Conservation (phyloP, 805 yeast genomes). For the Yamadazyma paraphyllophila region DNA sequence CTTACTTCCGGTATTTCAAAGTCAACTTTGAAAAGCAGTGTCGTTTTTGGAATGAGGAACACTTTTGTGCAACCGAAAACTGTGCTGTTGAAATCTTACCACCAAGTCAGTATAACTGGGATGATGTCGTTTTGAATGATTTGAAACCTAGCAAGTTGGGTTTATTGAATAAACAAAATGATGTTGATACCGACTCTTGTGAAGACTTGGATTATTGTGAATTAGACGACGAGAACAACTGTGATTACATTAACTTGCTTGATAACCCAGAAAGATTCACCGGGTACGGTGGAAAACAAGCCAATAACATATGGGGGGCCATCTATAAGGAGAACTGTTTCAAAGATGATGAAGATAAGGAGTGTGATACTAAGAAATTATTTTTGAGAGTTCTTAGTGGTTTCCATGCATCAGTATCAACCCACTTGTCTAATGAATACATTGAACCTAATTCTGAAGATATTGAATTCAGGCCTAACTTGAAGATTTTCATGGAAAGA, state of each 20-base stretch:
- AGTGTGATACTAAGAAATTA: conserved; percentile 69
- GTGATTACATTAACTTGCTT: conserved; percentile 80
- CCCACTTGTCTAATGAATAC: conserved; percentile 85
- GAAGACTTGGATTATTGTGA: conserved; percentile 68
- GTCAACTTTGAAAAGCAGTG: conserved; percentile 80
- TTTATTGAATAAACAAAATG: neutral
- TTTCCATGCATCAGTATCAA: conserved; percentile 92
- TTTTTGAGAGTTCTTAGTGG: conserved; percentile 88
- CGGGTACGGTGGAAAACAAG: conserved; percentile 92
- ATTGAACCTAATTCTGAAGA: conserved; percentile 40
- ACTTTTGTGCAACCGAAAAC: conserved; percentile 80
- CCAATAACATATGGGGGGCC: conserved; percentile 88
- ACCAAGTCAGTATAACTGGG: conserved; percentile 66
- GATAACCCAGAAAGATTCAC: conserved; percentile 96
- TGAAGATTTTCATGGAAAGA: conserved; percentile 77
- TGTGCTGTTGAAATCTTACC: conserved; percentile 80
- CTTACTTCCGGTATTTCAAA: conserved; percentile 85
- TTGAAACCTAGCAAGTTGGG: conserved; percentile 8
- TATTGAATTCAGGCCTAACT: conserved; percentile 79
- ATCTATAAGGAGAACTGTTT: conserved; percentile 92
- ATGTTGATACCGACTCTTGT: conserved; percentile 17
- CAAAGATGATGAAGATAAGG: conserved; percentile 30
- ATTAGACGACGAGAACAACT: conserved; percentile 60
- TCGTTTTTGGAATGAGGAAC: conserved; percentile 81
- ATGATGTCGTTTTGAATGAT: conserved; percentile 15